Conservation (phyloP, 345 rosid genomes). For the Ceriops zippeliana region DNA sequence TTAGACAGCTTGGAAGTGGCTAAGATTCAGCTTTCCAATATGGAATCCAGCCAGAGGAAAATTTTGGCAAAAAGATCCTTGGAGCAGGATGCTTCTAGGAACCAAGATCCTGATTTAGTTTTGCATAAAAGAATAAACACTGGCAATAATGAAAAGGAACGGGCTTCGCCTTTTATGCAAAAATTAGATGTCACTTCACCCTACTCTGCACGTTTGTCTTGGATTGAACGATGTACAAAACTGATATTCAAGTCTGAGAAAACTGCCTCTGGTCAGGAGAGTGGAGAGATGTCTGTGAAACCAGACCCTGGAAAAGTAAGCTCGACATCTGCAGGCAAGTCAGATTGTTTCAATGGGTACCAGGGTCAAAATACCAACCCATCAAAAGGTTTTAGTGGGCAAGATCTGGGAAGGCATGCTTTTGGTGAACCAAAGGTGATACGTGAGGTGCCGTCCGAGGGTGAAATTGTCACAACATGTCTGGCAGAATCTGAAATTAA, state of each 20-base stretch:
- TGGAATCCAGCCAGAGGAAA: constrained; percentile 56
- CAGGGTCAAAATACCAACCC: constrained; percentile 16
- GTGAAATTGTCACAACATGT: constrained; percentile 20
- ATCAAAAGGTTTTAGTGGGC: constrained; percentile 15
- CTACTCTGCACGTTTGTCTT: constrained; percentile 57
- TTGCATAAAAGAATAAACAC: constrained; percentile 27
- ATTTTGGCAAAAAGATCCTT: constrained; percentile 41
- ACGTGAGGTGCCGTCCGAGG: constrained; percentile 41
- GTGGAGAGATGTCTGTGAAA: constrained; percentile 26
- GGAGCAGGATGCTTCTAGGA: constrained; percentile 36
- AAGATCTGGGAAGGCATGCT: constrained; percentile 15
- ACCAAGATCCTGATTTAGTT: constrained; percentile 35
- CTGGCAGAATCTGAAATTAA: constrained; percentile 25
- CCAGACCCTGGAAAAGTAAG: constrained; percentile 28
- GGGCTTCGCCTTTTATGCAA: constrained; percentile 35
- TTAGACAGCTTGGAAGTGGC: constrained; percentile 66
- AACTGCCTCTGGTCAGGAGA: constrained; percentile 19
- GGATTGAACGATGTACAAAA: constrained; percentile 69
- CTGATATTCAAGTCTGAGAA: constrained; percentile 64
- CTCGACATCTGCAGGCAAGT: constrained; percentile 19
- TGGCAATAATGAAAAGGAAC: constrained; percentile 37
- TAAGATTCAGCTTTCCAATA: constrained; percentile 57
- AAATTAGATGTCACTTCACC: constrained; percentile 33
- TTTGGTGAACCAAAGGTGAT: constrained; percentile 48
- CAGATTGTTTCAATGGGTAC: constrained; percentile 24